A percentile compares a stretch with the other conserved stretches of the same genome.
Evolutionary conservation across 169 alveolate species (phyloP).

Genomic region (Cystoisospora suis): DNA sequence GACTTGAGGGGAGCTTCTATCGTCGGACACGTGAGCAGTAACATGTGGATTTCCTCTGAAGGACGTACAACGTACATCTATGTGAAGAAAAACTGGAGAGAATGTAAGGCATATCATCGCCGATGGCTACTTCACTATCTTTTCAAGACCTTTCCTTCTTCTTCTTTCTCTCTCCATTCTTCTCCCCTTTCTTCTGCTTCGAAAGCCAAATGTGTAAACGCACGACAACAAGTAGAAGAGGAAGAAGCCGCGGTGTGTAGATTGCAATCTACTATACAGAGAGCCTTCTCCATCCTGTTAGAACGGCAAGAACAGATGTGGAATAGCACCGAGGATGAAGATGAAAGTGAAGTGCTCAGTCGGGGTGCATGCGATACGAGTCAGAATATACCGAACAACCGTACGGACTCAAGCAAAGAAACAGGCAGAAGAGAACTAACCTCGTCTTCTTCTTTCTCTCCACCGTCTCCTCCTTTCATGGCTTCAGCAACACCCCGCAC

Average conservation of each 20-base stretch:
- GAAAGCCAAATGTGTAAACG: not conserved
- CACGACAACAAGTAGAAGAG: not conserved
- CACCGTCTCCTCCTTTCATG: not conserved
- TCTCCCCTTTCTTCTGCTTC: not conserved
- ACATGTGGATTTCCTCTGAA: constrained; percentile 83
- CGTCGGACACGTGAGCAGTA: constrained; percentile 78
- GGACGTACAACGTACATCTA: constrained; percentile 82
- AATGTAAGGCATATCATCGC: constrained; percentile 51
- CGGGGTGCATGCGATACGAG: not conserved
- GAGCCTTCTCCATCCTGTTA: not conserved
- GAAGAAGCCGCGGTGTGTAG: not conserved
- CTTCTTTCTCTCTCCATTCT: too few species aligned
- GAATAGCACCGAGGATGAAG: not conserved
- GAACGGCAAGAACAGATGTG: not conserved
- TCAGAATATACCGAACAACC: too few species aligned
- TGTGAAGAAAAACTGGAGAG: constrained; percentile 81
- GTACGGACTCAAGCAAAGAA: not conserved
- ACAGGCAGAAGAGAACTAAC: not conserved
- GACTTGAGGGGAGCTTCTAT: constrained; percentile 74
- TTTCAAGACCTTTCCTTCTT: too few species aligned
- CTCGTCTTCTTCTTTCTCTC: not conserved
- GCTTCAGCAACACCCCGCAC: not conserved
- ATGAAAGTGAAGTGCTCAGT: not conserved
- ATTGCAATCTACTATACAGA: not conserved
- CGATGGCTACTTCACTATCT: constrained; percentile 45